These are phyloP conservation scores for Nicotiana obtusifolia DNA, from an alignment of 257 asterid species.

Conservation along the genomic window DNA sequence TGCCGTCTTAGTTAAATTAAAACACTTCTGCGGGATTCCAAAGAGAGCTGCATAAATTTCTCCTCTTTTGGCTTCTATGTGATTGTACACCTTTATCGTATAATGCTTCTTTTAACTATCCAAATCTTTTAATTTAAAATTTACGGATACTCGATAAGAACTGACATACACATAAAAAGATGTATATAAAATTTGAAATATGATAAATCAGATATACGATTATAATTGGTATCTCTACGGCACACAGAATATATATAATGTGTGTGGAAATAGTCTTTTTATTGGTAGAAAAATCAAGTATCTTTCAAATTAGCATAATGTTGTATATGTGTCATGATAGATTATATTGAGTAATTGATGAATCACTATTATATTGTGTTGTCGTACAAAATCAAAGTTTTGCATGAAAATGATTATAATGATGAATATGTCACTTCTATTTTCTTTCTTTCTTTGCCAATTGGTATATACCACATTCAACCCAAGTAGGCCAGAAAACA, in stretches of 20 bases:
- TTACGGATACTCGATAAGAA: too few species aligned
- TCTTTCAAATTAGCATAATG: not conserved
- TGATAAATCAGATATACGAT: too few species aligned
- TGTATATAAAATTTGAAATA: too few species aligned
- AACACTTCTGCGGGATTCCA: not conserved
- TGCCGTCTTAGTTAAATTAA: slow-evolving; percentile 8
- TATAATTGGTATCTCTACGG: not conserved
- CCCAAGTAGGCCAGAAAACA: slow-evolving; percentile 6
- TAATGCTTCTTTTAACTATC: not conserved
- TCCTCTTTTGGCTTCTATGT: not conserved
- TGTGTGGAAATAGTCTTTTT: not conserved
- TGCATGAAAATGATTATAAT: slow-evolving; percentile 9
- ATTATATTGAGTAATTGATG: not conserved
- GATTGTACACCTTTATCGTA: not conserved
- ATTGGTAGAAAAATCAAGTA: not conserved
- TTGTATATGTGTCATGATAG: not conserved
- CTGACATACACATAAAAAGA: too few species aligned
- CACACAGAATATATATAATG: not conserved
- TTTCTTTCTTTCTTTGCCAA: not conserved
- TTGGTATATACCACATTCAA: not conserved
- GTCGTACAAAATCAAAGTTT: slow-evolving; percentile 12
- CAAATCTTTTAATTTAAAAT: not conserved
- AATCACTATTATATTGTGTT: not conserved
- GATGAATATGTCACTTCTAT: not conserved
- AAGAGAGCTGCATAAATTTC: not conserved